phyloP scores from a whole-genome alignment of 768 basidiomycete genomes.

The Filobasidium floriforme region DNA sequence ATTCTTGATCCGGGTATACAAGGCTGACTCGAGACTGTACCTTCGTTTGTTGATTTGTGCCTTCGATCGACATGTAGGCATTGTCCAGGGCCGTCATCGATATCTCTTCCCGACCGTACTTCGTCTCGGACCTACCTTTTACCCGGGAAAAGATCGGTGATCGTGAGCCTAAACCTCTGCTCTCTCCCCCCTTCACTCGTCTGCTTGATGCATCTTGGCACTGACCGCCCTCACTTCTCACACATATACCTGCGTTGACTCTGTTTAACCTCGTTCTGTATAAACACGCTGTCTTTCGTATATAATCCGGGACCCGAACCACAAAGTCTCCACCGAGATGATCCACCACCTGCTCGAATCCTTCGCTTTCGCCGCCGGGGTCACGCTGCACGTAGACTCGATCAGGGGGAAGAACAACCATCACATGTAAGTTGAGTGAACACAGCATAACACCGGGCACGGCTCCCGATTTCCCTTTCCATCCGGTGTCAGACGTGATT shows the following conservation, averaged over 20 bases:
- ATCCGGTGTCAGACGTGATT: no score
- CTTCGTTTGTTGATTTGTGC: neutral
- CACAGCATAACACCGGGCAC: neutral
- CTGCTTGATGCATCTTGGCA: no score
- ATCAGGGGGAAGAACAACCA: conserved; percentile 95
- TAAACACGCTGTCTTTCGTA: no score
- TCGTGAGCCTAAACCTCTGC: conserved; percentile 45
- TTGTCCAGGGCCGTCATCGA: conserved; percentile 93
- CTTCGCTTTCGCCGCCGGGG: conserved; percentile 92
- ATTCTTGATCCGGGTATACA: neutral
- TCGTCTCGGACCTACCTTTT: conserved; percentile 69
- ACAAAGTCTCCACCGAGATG: conserved; percentile 68
- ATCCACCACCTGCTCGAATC: conserved; percentile 95
- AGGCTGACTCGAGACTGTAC: neutral
- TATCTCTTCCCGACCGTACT: conserved; percentile 94
- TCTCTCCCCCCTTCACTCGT: neutral
- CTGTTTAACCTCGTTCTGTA: no score
- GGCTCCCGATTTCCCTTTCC: neutral
- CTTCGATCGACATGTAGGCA: conserved; percentile 52
- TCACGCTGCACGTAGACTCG: conserved; percentile 88
- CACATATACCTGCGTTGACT: neutral
- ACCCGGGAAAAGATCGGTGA: conserved; percentile 50
- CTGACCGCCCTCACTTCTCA: neutral
- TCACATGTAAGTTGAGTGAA: conserved; percentile 78
- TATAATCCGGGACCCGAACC: neutral